phyloP scores from a whole-genome alignment of 1,284 basidiomycete genomes.

The Trametes pubescens region DNA sequence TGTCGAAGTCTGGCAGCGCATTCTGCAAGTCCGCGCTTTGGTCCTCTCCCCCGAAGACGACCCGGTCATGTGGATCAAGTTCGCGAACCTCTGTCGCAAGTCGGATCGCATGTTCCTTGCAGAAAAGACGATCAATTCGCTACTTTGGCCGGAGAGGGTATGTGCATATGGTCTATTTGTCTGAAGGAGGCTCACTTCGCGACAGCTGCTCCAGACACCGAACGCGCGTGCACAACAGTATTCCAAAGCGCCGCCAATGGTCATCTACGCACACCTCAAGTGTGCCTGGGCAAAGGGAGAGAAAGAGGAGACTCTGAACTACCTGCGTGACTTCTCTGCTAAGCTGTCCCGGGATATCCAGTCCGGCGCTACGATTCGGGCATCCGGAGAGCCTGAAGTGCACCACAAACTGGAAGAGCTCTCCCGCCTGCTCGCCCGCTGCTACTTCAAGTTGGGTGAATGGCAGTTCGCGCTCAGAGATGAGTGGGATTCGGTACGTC shows the following conservation, averaged over 20 bases:
- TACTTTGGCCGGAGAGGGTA: constrained; percentile 76
- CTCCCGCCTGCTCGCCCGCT: constrained; percentile 91
- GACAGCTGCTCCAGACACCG: constrained; percentile 30
- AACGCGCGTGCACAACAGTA: constrained; percentile 53
- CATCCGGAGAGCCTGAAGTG: constrained; percentile 59
- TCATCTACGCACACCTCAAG: constrained; percentile 97
- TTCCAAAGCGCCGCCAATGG: constrained; percentile 89
- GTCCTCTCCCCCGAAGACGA: constrained; percentile 96
- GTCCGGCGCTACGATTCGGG: constrained; percentile 55
- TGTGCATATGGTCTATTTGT: constrained; percentile 24
- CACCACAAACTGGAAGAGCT: constrained; percentile 71
- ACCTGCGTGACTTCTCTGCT: constrained; percentile 87
- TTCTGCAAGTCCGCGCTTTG: constrained; percentile 94
- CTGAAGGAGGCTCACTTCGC: neutral
- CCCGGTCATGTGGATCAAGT: constrained; percentile 97
- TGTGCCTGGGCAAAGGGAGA: constrained; percentile 95
- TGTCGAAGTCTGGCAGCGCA: constrained; percentile 99
- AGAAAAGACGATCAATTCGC: constrained; percentile 96
- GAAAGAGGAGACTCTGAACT: constrained; percentile 82
- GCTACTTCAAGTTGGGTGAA: constrained; percentile 96
- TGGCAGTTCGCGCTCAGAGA: constrained; percentile 90
- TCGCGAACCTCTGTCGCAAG: constrained; percentile 89
- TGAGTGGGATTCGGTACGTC: constrained; percentile 79
- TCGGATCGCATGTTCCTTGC: constrained; percentile 89
- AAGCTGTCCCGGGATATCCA: constrained; percentile 83